These are phyloP conservation scores for Salix koriyanagi DNA, from an alignment of 345 rosid species.

Conservation along the genomic window DNA sequence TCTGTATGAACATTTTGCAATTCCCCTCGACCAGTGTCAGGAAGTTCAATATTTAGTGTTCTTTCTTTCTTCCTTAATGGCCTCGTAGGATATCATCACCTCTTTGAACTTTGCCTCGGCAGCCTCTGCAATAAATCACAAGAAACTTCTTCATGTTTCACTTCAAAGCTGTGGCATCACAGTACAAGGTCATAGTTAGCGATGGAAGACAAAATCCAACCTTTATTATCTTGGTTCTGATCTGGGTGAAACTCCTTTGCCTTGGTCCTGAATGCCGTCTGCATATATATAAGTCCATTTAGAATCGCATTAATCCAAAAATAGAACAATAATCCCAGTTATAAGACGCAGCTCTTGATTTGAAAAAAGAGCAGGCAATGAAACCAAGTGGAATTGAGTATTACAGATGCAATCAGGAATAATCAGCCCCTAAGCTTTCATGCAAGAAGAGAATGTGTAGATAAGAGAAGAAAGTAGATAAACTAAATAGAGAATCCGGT, in stretches of 20 bases:
- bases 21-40: neutral
- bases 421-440: too few relatives aligned
- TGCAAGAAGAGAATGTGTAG: too few relatives aligned
- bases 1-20: too few relatives aligned
- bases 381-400: too few relatives aligned
- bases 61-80: constrained; percentile 72
- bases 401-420: too few relatives aligned
- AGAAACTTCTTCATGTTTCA: neutral
- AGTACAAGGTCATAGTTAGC: neutral
- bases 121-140: constrained; percentile 44
- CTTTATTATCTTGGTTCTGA: constrained; percentile 88
- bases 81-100: constrained; percentile 82
- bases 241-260: constrained; percentile 94
- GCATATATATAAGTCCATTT: constrained; percentile 20
- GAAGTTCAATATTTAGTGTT: constrained; percentile 21
- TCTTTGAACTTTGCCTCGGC: constrained; percentile 96
- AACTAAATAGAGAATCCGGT: too few relatives aligned
- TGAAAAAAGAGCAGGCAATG: too few relatives aligned
- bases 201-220: constrained; percentile 26
- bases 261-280: constrained; percentile 86
- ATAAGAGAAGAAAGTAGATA: too few relatives aligned
- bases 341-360: neutral
- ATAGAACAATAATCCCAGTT: neutral
- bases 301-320: neutral
- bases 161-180: neutral